Percentiles rank a stretch among this genome's conserved stretches.
Evolutionary conservation across 768 basidiomycete genomes (phyloP).

Genomic region (Candolleomyces eurysporus): DNA sequence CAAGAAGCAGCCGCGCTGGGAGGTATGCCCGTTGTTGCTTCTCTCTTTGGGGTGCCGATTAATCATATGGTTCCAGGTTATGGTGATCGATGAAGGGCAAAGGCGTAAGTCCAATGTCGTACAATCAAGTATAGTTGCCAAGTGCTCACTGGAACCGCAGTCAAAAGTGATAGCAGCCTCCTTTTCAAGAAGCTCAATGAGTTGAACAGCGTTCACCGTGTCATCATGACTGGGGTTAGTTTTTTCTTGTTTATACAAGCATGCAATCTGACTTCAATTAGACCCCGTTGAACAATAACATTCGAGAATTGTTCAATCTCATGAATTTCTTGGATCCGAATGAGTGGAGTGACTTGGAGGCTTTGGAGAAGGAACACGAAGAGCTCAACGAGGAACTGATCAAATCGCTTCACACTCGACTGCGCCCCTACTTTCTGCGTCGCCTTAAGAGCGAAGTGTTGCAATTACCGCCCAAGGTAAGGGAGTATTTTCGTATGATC

Average conservation of each 20-base stretch:
- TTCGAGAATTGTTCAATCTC: constrained; percentile 93
- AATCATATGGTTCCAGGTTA: constrained; percentile 32
- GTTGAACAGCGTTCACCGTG: constrained; percentile 71
- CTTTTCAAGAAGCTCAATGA: constrained; percentile 83
- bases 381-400: constrained; percentile 79
- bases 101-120: constrained; percentile 53
- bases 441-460: constrained; percentile 93
- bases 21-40: constrained; percentile 35
- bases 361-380: constrained; percentile 64
- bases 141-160: constrained; percentile 33
- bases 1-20: constrained; percentile 86
- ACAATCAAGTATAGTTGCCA: background rate
- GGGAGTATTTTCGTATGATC: background rate
- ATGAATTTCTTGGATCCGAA: constrained; percentile 91
- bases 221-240: constrained; percentile 86
- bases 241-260: background rate
- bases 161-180: constrained; percentile 78
- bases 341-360: constrained; percentile 74
- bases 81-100: constrained; percentile 93
- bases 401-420: constrained; percentile 70
- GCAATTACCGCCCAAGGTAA: constrained; percentile 87
- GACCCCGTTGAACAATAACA: constrained; percentile 97
- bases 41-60: background rate
- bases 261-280: constrained; percentile 25
- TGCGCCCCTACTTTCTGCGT: constrained; percentile 90